phyloP scores from a whole-genome alignment of 306 rosid genomes.

The Begonia loranthoides region DNA sequence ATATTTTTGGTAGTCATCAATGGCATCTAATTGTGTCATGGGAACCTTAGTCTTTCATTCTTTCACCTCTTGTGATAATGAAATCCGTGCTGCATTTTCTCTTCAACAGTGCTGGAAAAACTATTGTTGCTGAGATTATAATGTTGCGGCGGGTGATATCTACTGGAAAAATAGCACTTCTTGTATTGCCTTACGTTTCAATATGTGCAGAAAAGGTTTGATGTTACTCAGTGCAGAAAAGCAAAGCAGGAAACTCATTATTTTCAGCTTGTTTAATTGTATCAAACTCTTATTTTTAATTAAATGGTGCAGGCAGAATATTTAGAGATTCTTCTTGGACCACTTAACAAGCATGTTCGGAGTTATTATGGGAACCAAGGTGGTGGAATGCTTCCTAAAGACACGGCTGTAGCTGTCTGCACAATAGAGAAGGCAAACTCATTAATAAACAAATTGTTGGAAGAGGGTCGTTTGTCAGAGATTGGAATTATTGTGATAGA shows the following conservation, averaged over 20 bases:
- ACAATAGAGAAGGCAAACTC: conserved; percentile 98
- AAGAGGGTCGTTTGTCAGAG: conserved; percentile 87
- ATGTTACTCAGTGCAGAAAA: neutral
- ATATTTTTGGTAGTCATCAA: too few relatives aligned
- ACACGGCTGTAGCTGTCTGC: conserved; percentile 93
- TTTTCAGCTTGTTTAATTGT: too few relatives aligned
- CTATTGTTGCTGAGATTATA: conserved; percentile 94
- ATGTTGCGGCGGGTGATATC: conserved; percentile 71
- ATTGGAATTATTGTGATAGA: conserved; percentile 93
- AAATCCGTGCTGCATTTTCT: neutral
- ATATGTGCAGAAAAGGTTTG: conserved; percentile 94
- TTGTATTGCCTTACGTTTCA: conserved; percentile 96
- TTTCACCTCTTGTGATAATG: too few relatives aligned
- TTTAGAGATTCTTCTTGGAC: conserved; percentile 83
- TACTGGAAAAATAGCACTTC: conserved; percentile 78
- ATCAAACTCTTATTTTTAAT: conserved; percentile 3
- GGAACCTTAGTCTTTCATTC: too few relatives aligned
- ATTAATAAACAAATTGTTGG: conserved; percentile 73
- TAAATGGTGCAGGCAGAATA: conserved; percentile 70
- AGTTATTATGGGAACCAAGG: conserved; percentile 98
- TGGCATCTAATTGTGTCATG: too few relatives aligned
- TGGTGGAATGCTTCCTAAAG: conserved; percentile 89
- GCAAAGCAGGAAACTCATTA: too few relatives aligned
- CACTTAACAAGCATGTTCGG: conserved; percentile 83
- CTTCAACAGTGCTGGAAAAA: conserved; percentile 88